phyloP scores from a whole-genome alignment of 139 green algal genomes.

The Protoeuglena noctilucae region DNA sequence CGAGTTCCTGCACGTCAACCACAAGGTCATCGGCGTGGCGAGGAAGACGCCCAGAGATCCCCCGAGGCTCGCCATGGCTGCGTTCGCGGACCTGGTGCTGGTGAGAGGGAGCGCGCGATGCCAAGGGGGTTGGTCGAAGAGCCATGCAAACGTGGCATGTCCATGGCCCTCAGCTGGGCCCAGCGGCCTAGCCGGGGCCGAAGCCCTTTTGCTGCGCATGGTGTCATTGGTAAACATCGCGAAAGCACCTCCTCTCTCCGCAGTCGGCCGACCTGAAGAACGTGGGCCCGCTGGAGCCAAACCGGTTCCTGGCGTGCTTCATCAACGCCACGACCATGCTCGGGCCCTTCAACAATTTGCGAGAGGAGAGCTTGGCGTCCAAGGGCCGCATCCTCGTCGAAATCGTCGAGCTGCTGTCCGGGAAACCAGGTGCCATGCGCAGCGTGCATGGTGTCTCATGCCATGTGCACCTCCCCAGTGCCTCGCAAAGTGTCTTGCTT shows the following conservation, averaged over 20 bases:
- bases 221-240: background rate
- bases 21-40: background rate
- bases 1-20: constrained; percentile 25
- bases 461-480: too few species aligned
- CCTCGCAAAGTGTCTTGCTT: too few species aligned
- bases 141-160: too few species aligned
- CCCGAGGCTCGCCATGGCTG: too few species aligned
- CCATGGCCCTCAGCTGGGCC: too few species aligned
- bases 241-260: background rate
- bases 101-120: too few species aligned
- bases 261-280: background rate
- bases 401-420: constrained; percentile 44
- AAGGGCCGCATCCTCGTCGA: constrained; percentile 45
- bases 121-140: too few species aligned
- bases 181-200: too few species aligned
- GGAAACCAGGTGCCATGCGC: too few species aligned
- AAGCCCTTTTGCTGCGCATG: background rate
- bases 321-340: constrained; percentile 28
- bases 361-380: constrained; percentile 20
- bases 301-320: constrained; percentile 4
- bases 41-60: too few species aligned
- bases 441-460: too few species aligned
- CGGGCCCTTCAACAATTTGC: constrained; percentile 21
- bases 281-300: background rate
- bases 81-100: too few species aligned